phyloP scores from a whole-genome alignment of 352 stramenopile genomes.

The Pythium volutum region DNA sequence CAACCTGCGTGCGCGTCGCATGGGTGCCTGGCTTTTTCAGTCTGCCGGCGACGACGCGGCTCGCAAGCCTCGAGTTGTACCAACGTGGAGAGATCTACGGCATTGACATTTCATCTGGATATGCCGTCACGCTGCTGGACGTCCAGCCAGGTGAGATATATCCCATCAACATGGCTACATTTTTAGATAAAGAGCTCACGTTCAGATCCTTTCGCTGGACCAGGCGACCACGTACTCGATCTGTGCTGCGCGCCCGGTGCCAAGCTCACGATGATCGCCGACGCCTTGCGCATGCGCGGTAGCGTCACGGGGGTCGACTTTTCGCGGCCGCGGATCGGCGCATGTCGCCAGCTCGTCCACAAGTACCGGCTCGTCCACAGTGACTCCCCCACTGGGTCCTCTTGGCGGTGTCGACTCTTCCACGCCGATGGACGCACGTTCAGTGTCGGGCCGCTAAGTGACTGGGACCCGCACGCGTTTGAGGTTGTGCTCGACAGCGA shows the following conservation, averaged over 20 bases:
- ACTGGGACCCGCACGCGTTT: slow-evolving; percentile 32
- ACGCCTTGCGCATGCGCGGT: slow-evolving; percentile 54
- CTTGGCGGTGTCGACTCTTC: slow-evolving; percentile 74
- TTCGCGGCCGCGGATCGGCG: slow-evolving; percentile 73
- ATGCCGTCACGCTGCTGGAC: slow-evolving; percentile 58
- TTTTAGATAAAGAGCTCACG: not conserved
- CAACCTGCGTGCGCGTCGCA: slow-evolving; percentile 24
- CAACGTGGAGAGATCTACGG: slow-evolving; percentile 60
- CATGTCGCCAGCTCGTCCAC: slow-evolving; percentile 88
- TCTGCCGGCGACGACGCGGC: slow-evolving; percentile 40
- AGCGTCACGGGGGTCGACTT: slow-evolving; percentile 88
- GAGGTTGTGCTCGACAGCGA: slow-evolving; percentile 66
- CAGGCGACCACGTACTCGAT: slow-evolving; percentile 88
- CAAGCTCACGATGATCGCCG: slow-evolving; percentile 91
- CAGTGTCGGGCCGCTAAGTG: slow-evolving; percentile 46
- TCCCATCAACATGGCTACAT: not conserved
- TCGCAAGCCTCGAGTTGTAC: slow-evolving; percentile 51
- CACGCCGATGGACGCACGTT: slow-evolving; percentile 79
- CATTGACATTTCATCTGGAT: slow-evolving; percentile 82
- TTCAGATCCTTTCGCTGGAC: not conserved
- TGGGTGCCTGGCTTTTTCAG: slow-evolving; percentile 72
- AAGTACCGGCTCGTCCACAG: slow-evolving; percentile 90
- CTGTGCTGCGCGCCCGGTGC: slow-evolving; percentile 92
- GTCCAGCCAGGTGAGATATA: slow-evolving; percentile 38
- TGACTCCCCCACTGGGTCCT: not conserved